Percentiles rank a stretch among this genome's conserved stretches.
phyloP scores from a whole-genome alignment of 164 flowering plant species.

The Annona squamosa region DNA sequence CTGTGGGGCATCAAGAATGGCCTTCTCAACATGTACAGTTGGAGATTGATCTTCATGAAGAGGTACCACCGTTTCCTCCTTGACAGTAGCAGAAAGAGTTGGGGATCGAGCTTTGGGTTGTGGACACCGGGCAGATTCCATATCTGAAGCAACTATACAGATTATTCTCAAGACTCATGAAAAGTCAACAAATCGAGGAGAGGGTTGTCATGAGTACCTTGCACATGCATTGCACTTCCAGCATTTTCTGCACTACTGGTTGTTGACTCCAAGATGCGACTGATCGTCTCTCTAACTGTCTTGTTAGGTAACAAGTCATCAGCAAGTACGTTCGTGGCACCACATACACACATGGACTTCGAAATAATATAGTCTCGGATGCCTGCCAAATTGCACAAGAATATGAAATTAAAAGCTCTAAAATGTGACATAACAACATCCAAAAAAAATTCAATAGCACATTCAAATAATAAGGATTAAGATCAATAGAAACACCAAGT shows the following conservation, averaged over 20 bases:
- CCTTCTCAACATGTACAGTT: conserved; percentile 24
- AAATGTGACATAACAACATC: not conserved
- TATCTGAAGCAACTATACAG: conserved; percentile 32
- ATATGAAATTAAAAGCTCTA: not conserved
- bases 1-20: conserved; percentile 25
- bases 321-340: conserved; percentile 74
- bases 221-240: conserved; percentile 67
- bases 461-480: not conserved
- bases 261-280: conserved; percentile 73
- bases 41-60: conserved; percentile 33
- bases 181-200: not conserved
- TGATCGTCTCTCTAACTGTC: conserved; percentile 85
- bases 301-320: conserved; percentile 95
- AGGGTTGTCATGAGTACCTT: conserved; percentile 33
- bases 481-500: not conserved
- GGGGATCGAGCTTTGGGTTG: conserved; percentile 62
- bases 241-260: conserved; percentile 81
- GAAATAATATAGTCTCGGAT: conserved; percentile 79
- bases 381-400: conserved; percentile 37
- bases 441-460: not conserved
- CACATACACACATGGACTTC: conserved; percentile 74
- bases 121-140: conserved; percentile 68
- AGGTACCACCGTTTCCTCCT: conserved; percentile 35
- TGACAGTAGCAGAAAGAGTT: conserved; percentile 61
- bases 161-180: not conserved